These are phyloP conservation scores for Penicillium sp. DNA, from an alignment of 2,329 filamentous ascomycete species.

Conservation along the genomic window DNA sequence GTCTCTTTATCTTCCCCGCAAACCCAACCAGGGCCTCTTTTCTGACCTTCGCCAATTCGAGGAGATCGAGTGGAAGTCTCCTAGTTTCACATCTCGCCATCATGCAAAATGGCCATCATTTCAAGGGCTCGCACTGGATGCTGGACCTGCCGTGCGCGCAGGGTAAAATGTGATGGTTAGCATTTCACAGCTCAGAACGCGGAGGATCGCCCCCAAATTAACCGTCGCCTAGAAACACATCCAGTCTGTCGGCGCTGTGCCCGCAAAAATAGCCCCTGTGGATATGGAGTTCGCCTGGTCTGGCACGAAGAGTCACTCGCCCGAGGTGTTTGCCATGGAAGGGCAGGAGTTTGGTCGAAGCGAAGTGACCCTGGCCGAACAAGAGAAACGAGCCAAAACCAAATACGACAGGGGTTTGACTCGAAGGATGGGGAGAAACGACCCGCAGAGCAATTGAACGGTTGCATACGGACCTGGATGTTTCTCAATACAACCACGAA, in stretches of 20 bases:
- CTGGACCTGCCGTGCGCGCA: constrained; percentile 25
- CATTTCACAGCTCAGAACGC: too few relatives aligned
- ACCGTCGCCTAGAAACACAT: constrained; percentile 14
- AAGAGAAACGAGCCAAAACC: neutral
- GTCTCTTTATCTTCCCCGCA: constrained; percentile 15
- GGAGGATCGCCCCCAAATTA: too few relatives aligned
- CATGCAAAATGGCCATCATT: constrained; percentile 14
- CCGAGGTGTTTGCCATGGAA: constrained; percentile 31
- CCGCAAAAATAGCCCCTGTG: constrained; percentile 18
- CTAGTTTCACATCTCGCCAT: neutral
- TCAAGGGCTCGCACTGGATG: constrained; percentile 27
- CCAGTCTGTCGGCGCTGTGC: constrained; percentile 27
- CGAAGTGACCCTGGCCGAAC: constrained; percentile 1
- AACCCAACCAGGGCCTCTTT: too few relatives aligned
- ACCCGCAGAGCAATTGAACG: neutral
- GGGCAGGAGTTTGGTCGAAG: constrained; percentile 30
- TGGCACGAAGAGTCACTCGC: constrained; percentile 34
- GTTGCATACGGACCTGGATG: constrained; percentile 9
- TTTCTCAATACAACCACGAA: constrained; percentile 17
- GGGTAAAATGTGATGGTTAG: constrained; percentile 30
- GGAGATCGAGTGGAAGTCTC: neutral
- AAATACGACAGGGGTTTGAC: neutral
- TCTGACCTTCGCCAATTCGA: too few relatives aligned
- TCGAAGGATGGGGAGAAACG: neutral
- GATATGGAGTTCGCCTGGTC: constrained; percentile 25